Base-by-base conservation (phyloP, 2,329 filamentous ascomycete species). In the Stemphylium beticola region DNA sequence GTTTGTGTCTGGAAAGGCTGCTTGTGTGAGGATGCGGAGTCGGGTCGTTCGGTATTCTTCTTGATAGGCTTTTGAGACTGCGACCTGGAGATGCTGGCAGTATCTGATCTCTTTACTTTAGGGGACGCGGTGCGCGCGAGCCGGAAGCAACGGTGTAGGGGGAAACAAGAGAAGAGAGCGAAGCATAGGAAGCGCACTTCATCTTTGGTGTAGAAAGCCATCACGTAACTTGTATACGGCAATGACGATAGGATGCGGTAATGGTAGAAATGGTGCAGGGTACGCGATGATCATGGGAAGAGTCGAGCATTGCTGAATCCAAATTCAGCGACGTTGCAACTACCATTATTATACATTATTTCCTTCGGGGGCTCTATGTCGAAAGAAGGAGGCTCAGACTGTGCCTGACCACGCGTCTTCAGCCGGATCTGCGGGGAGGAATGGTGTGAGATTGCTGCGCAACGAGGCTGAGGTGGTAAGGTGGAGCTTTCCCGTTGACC, bases 171-270 rank as follows among this genome's bases (percentile, higher is more conserved):
- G 46, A 62, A 68, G 34, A 70, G 37, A 31, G 67, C 62, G 49
- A 63, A 67, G 55, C 68, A 57, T 8, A 74, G 53, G 45, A 73
- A 74, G 20, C 56, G 58, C 37, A 62, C 14, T 43, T 65, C 57
- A 15, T 71, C 67, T 20, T 41, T 39, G 20, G 51, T 49, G 52
- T 56, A 65, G 33, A 53, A 53, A n/a, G 57, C 40, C 63, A 69
- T 69, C 38, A 48, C 37, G 45, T 61, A 42, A 51, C 51, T 7
- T 26, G 52, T 31, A 45, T 15, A 52, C 48, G 50, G 47, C 48
- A 60, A 60, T 69, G 62, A 67, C 64, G 67, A 67, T 60, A 69
- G 53, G 49, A 63, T 40, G 53, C 55, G 54, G 48, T 61, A 57
- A 65, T 62, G 49, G 49, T 56, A 54, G 20, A 45, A 56, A 41